Percentiles rank a stretch among this genome's conserved stretches.
phyloP scores from a whole-genome alignment of 176 grass and related monocot species.

The Themeda triandra region DNA sequence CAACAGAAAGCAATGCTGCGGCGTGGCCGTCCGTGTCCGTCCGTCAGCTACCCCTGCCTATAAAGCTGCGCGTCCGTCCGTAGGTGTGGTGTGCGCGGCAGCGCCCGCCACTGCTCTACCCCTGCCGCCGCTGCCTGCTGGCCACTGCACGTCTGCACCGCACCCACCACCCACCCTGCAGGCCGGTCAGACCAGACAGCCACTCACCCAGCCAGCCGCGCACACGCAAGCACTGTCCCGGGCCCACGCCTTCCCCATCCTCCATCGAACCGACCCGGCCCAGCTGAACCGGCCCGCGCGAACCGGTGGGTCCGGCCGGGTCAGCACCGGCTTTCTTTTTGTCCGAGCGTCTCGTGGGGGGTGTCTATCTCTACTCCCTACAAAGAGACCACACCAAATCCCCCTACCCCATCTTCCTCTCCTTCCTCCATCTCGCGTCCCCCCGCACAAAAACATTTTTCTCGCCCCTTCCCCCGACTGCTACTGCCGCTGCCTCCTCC shows the following conservation, averaged over 20 bases:
- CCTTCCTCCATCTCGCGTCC: neutral
- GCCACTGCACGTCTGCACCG: neutral
- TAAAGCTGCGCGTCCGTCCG: neutral
- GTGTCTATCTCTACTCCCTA: slow-evolving; percentile 80
- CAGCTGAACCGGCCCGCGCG: too few relatives aligned
- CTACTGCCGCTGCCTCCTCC: neutral
- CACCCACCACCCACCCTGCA: neutral
- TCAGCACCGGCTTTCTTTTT: neutral
- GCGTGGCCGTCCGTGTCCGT: neutral
- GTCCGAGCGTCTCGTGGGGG: slow-evolving; percentile 8
- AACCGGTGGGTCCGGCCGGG: neutral
- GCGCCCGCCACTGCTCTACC: slow-evolving; percentile 1
- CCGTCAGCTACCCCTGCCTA: neutral
- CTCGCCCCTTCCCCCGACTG: neutral
- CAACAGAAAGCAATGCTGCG: neutral
- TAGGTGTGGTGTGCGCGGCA: neutral
- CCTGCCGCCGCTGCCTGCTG: neutral
- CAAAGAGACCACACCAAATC: slow-evolving; percentile 81
- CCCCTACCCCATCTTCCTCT: slow-evolving; percentile 4
- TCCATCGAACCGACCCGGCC: neutral
- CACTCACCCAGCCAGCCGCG: neutral
- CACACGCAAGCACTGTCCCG: slow-evolving; percentile 15
- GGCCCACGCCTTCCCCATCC: neutral
- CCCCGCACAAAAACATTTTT: slow-evolving; percentile 34
- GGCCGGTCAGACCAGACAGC: slow-evolving; percentile 21